A percentile compares a stretch with the other conserved stretches of the same genome.
phyloP scores from a whole-genome alignment of 2,329 filamentous ascomycete genomes.

The Epicoccum sorghinum region DNA sequence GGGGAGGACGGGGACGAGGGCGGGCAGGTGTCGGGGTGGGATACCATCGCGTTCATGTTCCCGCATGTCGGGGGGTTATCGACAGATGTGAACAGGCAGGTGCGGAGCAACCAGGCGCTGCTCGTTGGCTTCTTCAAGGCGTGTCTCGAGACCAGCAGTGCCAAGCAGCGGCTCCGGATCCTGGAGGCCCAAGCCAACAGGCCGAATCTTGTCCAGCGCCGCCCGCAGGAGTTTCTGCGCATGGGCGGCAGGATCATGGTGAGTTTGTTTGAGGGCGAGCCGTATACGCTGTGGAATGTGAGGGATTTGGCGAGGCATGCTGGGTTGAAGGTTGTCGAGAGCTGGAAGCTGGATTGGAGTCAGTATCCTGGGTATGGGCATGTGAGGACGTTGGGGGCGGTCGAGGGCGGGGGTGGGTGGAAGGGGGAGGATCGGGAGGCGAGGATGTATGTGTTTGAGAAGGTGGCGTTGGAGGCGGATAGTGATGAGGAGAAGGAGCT shows the following conservation, averaged over 20 bases:
- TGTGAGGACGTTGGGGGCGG: constrained; percentile 71
- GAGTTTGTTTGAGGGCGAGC: constrained; percentile 90
- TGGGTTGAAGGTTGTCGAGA: constrained; percentile 71
- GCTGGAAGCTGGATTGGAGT: constrained; percentile 70
- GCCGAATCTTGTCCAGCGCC: constrained; percentile 34
- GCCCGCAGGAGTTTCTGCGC: constrained; percentile 51
- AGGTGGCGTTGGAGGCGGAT: constrained; percentile 38
- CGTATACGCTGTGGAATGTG: constrained; percentile 96
- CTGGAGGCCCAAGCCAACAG: constrained; percentile 20
- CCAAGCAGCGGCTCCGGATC: constrained; percentile 21
- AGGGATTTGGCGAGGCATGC: constrained; percentile 81
- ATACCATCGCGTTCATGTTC: constrained; percentile 93
- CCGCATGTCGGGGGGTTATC: constrained; percentile 92
- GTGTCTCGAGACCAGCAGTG: constrained; percentile 28
- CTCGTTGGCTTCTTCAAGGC: constrained; percentile 40
- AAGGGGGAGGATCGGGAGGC: constrained; percentile 56
- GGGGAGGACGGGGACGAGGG: constrained; percentile 22
- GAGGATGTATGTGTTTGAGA: constrained; percentile 55
- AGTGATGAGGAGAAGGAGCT: constrained; percentile 31
- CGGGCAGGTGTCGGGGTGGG: constrained; percentile 57
- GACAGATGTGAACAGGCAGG: constrained; percentile 93
- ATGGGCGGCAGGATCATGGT: constrained; percentile 70
- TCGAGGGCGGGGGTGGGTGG: constrained; percentile 55
- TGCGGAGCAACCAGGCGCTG: constrained; percentile 72
- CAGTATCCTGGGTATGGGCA: constrained; percentile 78